Base-by-base conservation (phyloP, 2,329 filamentous ascomycete species). In the Aspergillus fijiensis region DNA sequence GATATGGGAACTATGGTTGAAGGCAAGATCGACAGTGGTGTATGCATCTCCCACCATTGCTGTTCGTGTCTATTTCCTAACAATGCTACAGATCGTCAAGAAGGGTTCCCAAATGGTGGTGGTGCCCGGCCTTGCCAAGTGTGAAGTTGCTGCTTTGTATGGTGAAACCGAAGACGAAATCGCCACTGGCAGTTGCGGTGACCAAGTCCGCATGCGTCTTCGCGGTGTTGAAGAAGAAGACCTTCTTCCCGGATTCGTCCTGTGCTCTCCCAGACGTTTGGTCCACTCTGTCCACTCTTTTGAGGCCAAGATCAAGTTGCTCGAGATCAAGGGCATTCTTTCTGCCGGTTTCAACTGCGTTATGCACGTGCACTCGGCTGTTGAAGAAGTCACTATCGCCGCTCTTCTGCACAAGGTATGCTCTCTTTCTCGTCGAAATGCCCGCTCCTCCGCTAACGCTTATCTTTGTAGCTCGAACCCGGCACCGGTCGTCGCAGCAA, bases 1-100 rank as follows among this genome's bases (percentile, higher is more conserved):
- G 96, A 99, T 75, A 89, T 99, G 84, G 95, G 95, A 70, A 99
- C 95, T 63, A 92, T 99, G 85, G 86, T 97, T 48, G 96, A 99
- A 80, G 95, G 95, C 67, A 96, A 97, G 84, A 90, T 99, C 66
- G 95, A 99, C 78, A 90, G 93, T 19, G 94, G 92, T 29, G 27
- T 29, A 29, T 29, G 27, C 3, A 29, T 29, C 1, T 6, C 27
- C 7, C 5, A 29, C 27, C 7, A 29, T 29, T 29, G 7, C 27
- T 29, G 3, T 29, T 29, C 9, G 7, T 29, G 7, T 3, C 27
- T 9, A 6, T 7, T 9, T 9, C 2, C 27, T 29, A 29, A 29
- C 7, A 29, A 10, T 29, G 27, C 27, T 29, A 29, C 27, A 29
- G 75, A 90, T 97, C 51, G 84, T 96, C 76, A 95, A 95, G 83